These are phyloP conservation scores for Lactarius tabidus DNA, from an alignment of 768 basidiomycete species.

Conservation along the genomic window DNA sequence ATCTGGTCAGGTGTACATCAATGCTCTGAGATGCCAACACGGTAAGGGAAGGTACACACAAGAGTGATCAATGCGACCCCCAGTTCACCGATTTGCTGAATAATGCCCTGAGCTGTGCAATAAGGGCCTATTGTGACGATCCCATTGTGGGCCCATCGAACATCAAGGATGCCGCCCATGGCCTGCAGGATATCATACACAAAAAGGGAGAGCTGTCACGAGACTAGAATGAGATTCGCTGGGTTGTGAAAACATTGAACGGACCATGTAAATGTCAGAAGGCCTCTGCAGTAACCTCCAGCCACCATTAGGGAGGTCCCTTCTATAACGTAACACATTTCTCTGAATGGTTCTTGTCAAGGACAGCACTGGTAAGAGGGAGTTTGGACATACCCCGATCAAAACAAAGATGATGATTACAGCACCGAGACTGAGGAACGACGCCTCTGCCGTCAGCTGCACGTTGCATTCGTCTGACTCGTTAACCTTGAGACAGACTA, in stretches of 20 bases:
- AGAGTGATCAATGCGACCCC: constrained; percentile 41
- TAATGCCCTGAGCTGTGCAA: constrained; percentile 39
- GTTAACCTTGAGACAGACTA: neutral
- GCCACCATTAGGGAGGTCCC: neutral
- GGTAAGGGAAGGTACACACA: constrained; percentile 28
- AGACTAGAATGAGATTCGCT: constrained; percentile 15
- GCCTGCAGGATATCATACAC: constrained; percentile 28
- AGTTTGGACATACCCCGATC: constrained; percentile 14
- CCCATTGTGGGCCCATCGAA: constrained; percentile 37
- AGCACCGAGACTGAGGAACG: constrained; percentile 12
- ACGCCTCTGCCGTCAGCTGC: constrained; percentile 37
- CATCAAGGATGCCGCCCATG: constrained; percentile 37
- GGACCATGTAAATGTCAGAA: constrained; percentile 41
- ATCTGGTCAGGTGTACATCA: constrained; percentile 29
- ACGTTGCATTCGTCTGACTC: neutral
- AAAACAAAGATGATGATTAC: neutral
- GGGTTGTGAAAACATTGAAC: neutral
- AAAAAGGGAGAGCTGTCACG: constrained; percentile 29
- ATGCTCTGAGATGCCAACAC: neutral
- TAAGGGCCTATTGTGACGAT: constrained; percentile 21
- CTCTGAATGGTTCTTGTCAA: neutral
- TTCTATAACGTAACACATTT: constrained; percentile 17
- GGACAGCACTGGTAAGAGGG: neutral
- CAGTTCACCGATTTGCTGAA: constrained; percentile 43
- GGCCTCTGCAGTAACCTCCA: constrained; percentile 33